These are phyloP conservation scores for Mycena filopes DNA, from an alignment of 768 basidiomycete species.

Conservation along the genomic window DNA sequence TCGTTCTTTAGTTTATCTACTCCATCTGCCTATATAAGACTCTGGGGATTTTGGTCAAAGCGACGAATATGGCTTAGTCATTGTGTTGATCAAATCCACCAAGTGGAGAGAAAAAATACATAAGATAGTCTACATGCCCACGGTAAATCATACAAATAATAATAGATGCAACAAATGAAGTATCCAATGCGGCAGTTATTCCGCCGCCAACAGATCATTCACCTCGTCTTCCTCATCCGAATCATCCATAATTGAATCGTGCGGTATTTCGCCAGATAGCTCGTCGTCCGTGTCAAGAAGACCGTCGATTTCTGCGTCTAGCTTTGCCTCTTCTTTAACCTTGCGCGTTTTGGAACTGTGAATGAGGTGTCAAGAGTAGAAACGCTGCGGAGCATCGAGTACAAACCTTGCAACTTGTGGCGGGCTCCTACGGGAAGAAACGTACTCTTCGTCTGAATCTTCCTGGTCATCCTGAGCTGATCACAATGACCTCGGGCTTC, in stretches of 20 bases:
- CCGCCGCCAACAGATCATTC: conserved; percentile 53
- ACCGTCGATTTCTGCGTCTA: conserved; percentile 52
- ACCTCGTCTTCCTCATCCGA: conserved; percentile 67
- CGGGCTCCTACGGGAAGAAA: conserved; percentile 19
- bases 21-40: no score
- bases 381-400: conserved; percentile 31
- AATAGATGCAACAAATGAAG: conserved; percentile 1
- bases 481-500: conserved; percentile 48
- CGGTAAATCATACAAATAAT: not conserved
- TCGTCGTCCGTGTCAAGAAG: conserved; percentile 47
- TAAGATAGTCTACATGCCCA: not conserved
- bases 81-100: no score
- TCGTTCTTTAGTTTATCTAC: no score
- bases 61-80: no score
- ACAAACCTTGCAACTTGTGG: conserved; percentile 34
- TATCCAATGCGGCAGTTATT: conserved; percentile 18
- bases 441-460: conserved; percentile 52
- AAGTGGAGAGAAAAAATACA: not conserved
- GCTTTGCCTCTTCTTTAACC: conserved; percentile 51
- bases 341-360: conserved; percentile 28
- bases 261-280: conserved; percentile 35
- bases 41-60: no score
- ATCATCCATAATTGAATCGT: conserved; percentile 66
- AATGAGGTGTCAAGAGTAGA: conserved; percentile 26
- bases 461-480: conserved; percentile 54